phyloP scores from a whole-genome alignment of 768 basidiomycete species.

The Ephemerocybe angulata region DNA sequence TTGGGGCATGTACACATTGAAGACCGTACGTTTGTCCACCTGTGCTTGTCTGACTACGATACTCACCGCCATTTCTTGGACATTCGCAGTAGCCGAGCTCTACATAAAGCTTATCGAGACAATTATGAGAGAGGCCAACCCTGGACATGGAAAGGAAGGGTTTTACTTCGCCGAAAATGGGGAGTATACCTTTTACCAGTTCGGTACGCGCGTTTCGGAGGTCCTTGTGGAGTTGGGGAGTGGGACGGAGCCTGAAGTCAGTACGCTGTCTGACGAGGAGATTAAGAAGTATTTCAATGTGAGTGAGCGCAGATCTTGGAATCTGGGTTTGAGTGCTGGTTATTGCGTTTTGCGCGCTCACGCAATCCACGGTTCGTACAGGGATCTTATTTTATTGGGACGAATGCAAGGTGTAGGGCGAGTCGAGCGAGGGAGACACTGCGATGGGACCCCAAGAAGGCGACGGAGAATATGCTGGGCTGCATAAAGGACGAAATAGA shows the following conservation, averaged over 20 bases:
- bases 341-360: too few species aligned
- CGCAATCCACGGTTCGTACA: too few species aligned
- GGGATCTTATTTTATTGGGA: conserved; percentile 12
- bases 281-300: conserved; percentile 37
- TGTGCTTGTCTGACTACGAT: background rate
- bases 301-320: background rate
- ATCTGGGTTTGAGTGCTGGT: too few species aligned
- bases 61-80: background rate
- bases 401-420: conserved; percentile 43
- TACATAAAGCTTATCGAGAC: conserved; percentile 43
- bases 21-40: conserved; percentile 49
- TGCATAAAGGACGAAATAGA: conserved; percentile 50
- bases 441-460: too few species aligned
- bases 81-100: conserved; percentile 36
- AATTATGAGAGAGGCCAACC: conserved; percentile 25
- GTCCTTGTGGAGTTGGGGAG: conserved; percentile 36
- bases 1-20: conserved; percentile 57
- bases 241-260: conserved; percentile 35
- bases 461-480: too few species aligned
- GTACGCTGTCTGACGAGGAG: conserved; percentile 44
- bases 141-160: conserved; percentile 45
- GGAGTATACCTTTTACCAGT: conserved; percentile 42
- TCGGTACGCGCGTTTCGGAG: conserved; percentile 37
- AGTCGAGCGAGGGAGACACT: too few species aligned
- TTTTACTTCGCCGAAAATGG: conserved; percentile 53